Evolutionary conservation across 202 grass and related monocot genomes (phyloP).

Genomic region (Eragrostis tef): DNA sequence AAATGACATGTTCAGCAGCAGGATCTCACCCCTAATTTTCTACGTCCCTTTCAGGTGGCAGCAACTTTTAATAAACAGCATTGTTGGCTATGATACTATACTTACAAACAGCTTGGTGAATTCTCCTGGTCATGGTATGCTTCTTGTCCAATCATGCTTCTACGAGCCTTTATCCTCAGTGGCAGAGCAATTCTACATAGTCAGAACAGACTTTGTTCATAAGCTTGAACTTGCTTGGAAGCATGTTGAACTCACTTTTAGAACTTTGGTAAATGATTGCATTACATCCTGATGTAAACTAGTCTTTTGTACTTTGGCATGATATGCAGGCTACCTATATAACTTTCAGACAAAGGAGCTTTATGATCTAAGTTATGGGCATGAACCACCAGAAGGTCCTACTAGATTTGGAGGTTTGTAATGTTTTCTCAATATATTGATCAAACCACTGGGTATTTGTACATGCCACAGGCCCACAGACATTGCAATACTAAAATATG

Average conservation of each 20-base stretch:
- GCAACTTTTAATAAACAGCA: slow-evolving; percentile 90
- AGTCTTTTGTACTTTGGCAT: slow-evolving; percentile 38
- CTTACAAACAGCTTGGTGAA: slow-evolving; percentile 95
- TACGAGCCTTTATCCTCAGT: slow-evolving; percentile 7
- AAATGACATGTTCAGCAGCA: neutral
- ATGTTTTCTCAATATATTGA: slow-evolving; percentile 34
- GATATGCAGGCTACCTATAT: slow-evolving; percentile 86
- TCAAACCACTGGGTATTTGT: neutral
- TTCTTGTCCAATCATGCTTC: slow-evolving; percentile 30
- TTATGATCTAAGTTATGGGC: slow-evolving; percentile 97
- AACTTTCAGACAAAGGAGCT: slow-evolving; percentile 99
- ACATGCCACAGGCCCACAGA: neutral
- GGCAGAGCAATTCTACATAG: slow-evolving; percentile 16
- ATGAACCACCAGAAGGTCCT: slow-evolving; percentile 81
- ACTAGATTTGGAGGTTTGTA: slow-evolving; percentile 92
- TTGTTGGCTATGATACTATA: slow-evolving; percentile 99
- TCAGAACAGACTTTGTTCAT: neutral
- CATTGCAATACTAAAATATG: slow-evolving; percentile 22
- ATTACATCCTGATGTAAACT: neutral
- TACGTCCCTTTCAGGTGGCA: slow-evolving; percentile 76
- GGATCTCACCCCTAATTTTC: neutral
- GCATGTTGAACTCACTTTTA: slow-evolving; percentile 24
- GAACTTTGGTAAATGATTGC: slow-evolving; percentile 19
- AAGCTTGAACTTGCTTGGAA: slow-evolving; percentile 33
- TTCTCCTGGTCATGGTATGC: slow-evolving; percentile 84